Evolutionary conservation across 2,329 filamentous ascomycete species (phyloP).

Genomic region (Apiospora phragmitis): DNA sequence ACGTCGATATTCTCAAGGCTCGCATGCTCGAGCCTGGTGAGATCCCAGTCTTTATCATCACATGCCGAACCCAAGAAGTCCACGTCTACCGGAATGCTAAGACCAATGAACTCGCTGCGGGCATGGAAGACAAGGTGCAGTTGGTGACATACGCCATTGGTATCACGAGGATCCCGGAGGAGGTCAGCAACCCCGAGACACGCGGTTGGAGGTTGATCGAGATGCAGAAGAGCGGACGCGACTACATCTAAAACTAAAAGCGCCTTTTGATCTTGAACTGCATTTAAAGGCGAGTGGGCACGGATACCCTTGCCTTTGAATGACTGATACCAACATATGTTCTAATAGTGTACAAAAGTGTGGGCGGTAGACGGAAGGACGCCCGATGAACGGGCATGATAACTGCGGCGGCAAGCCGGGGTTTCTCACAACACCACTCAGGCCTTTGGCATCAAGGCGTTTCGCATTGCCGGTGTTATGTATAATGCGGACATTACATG

Average conservation of each 20-base stretch:
- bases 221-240: slow-evolving; percentile 95
- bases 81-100: slow-evolving; percentile 96
- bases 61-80: slow-evolving; percentile 94
- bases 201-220: slow-evolving; percentile 97
- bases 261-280: background rate
- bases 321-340: slow-evolving; percentile 9
- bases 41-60: slow-evolving; percentile 95
- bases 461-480: background rate
- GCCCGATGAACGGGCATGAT: background rate
- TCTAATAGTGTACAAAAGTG: slow-evolving; percentile 13
- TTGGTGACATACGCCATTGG: slow-evolving; percentile 98
- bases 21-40: slow-evolving; percentile 82
- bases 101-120: slow-evolving; percentile 83
- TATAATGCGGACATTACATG: background rate
- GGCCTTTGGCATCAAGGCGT: slow-evolving; percentile 1
- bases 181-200: slow-evolving; percentile 96
- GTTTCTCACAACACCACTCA: slow-evolving; percentile 11
- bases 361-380: background rate
- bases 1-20: slow-evolving; percentile 84
- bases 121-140: slow-evolving; percentile 99
- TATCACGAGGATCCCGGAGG: slow-evolving; percentile 88
- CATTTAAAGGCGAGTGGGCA: background rate
- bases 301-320: background rate
- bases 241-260: slow-evolving; percentile 61
- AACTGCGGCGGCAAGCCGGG: no score